phyloP scores from a whole-genome alignment of 805 yeast genomes.

The Spathaspora gorwiae region DNA sequence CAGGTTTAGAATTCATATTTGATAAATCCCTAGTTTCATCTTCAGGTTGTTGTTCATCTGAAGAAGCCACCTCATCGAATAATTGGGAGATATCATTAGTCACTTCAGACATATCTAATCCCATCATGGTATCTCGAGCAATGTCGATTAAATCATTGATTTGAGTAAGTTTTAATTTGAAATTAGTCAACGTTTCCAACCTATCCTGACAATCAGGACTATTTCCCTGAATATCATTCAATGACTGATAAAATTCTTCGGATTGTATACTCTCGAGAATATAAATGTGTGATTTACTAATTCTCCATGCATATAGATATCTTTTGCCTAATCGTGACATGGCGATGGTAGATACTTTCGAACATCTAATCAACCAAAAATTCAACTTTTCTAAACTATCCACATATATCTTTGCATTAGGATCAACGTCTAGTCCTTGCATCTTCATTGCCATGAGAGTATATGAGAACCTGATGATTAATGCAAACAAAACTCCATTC shows the following conservation, averaged over 20 bases:
- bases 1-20: background rate
- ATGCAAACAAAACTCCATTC: constrained; percentile 23
- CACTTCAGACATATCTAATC: background rate
- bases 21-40: background rate
- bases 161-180: constrained; percentile 1
- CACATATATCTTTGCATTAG: constrained; percentile 11
- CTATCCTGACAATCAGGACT: background rate
- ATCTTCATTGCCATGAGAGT: constrained; percentile 17
- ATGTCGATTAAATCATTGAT: background rate
- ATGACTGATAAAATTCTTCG: constrained; percentile 22
- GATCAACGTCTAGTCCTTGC: constrained; percentile 10
- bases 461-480: constrained; percentile 25
- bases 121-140: background rate
- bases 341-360: constrained; percentile 24
- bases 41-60: background rate
- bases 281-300: constrained; percentile 30
- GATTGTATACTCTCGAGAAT: constrained; percentile 23
- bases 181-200: background rate
- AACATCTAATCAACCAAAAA: constrained; percentile 17
- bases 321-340: constrained; percentile 31
- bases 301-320: constrained; percentile 37
- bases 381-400: constrained; percentile 14
- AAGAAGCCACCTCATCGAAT: background rate
- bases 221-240: background rate
- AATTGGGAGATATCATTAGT: constrained; percentile 2